Evolutionary conservation across 2,329 filamentous ascomycete species (phyloP), one percentile per base, ranked within the genome.

Genomic region (Rhinocladiella mackenziei): DNA sequence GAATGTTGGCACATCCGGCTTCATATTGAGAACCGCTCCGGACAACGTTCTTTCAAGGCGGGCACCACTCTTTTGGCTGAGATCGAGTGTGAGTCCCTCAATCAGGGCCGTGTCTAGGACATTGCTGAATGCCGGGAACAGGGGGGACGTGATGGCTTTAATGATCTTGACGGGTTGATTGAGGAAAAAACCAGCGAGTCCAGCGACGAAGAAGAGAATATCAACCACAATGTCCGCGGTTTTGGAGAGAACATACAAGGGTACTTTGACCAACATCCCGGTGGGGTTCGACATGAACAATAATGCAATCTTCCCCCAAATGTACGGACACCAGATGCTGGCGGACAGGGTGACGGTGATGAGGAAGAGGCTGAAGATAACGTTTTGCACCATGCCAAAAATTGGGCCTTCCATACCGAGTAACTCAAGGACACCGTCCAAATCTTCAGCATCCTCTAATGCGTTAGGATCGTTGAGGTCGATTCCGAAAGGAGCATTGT

Each of bases 361-460:
- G 19, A 98, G 75, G 33, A 97, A 83, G 5, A 86, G 84, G 62
- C 91, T 95, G 65, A 98, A 98, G 11, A 96, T 81, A 43, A 86
- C 89, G 56, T 98, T 98, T 60, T 98, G 92, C 55, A 97, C 81
- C 4, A 98, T 76, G 2, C 88, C 89, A 10, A 84, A 83, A 2
- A 98, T 74, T 0, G 92, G 92, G 0, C 92, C 92, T 59, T 94
- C 87, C 85, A 98, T 94, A 26, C 92, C 92, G 47, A 98, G 84
- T 11, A 98, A 78, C 63, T 98, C 92, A 72, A 98, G 81, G 39
- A 98, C 86, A 0, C 92, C 92, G 62, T 98, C 92, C 11, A 98
- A 80, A 60, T 98, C 92, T 65, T 98, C 92, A 7, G 86, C 86
- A 55, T 96, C 85, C 31, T 75, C 72, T 11, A 69, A 63, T n/a